These are phyloP conservation scores for Vicia faba DNA, from an alignment of 306 rosid species.

Conservation along the genomic window DNA sequence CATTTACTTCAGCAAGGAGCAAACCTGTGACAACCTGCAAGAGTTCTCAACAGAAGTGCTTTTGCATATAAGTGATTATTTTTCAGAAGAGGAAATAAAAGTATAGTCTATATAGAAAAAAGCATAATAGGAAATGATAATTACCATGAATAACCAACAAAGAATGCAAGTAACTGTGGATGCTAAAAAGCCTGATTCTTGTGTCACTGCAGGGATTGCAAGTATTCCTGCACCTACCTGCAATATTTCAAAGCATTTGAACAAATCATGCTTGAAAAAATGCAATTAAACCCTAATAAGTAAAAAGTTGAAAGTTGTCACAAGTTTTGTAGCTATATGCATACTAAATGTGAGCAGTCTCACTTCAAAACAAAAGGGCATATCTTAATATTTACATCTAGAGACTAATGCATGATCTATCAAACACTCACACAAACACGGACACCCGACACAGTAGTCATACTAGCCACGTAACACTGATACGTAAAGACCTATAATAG, in stretches of 20 bases:
- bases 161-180: conserved; percentile 62
- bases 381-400: too few species aligned
- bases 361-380: too few species aligned
- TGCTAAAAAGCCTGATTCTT: conserved; percentile 80
- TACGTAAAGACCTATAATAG: not conserved
- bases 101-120: too few species aligned
- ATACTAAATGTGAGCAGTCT: not conserved
- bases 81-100: conserved; percentile 4
- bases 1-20: conserved; percentile 78
- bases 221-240: conserved; percentile 86
- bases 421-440: not conserved
- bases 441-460: not conserved
- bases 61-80: not conserved
- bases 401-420: too few species aligned
- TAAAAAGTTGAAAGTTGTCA: not conserved
- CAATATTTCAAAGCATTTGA: conserved; percentile 35
- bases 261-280: conserved; percentile 9
- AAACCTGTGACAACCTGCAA: conserved; percentile 80
- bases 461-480: not conserved
- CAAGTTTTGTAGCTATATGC: conserved; percentile 8
- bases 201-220: conserved; percentile 82
- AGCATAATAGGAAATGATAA: conserved; percentile 1
- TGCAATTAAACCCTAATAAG: not conserved
- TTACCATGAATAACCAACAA: conserved; percentile 79
- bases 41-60: conserved; percentile 15